Base-by-base conservation (phyloP, 2,329 filamentous ascomycete genomes). In the Aspergillus terreus region DNA sequence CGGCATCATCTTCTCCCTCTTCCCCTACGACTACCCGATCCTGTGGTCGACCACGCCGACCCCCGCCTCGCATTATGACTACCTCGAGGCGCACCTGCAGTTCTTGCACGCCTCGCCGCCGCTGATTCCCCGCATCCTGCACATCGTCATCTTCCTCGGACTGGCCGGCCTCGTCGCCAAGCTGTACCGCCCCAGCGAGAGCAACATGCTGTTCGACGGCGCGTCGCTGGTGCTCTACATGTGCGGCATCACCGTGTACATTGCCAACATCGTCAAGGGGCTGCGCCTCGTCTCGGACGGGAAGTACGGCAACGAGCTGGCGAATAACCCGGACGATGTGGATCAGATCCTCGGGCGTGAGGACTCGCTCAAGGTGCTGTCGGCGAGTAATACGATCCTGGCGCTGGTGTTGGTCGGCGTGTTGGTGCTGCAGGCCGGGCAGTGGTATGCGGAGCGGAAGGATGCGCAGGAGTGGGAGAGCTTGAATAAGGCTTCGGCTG, bases 371-470 rank as follows among this genome's bases (percentile, higher is more conserved):
- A 88, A 90, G 76, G 92, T 99, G 14, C 78, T 97, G 63, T 85
- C 91, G 30, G 94, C 94, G 6, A 96, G 90, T 71, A 96, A 99
- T 74, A 97, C 94, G 3, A 99, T 99, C 68, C 75, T 97, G 51
- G 94, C 92, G 33, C 81, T 99, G 42, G 90, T 99, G 27, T 75
- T 99, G 48, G 86, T 97, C 3, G 94, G 94, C 4, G 89, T 99
- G 9, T 71, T 99, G 58, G 89, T 96, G 32, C 75, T 99, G 66
- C 94, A 99, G 82, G 90, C 90, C 17, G 94, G 94, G 10, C 90
- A 97, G 80, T 97, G 92, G 94, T 99, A 99, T 76, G 94, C 94
- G 23, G 92, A 97, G 81, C 82, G 89, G 68, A 95, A 95, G 76
- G 92, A 97, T 73, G 80, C 81, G 65, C 87, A 92, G 69, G 92